Percentiles rank a stretch among this genome's conserved stretches.
Evolutionary conservation across 148 eudicot species (phyloP).

Genomic region (Rhododendron griersonianum): DNA sequence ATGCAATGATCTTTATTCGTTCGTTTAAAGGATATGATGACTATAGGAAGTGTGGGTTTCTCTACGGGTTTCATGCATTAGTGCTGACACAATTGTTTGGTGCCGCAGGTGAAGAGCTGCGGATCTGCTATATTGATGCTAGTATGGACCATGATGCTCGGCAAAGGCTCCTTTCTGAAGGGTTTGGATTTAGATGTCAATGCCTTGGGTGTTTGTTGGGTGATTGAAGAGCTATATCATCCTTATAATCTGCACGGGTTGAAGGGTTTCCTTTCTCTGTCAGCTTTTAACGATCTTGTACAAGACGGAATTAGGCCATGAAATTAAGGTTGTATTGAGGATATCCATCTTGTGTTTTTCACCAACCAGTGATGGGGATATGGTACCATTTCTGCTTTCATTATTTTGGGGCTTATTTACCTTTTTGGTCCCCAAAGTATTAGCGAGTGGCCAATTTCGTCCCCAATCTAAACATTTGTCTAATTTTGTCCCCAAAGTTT

Average conservation of each 20-base stretch:
- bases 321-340: background rate
- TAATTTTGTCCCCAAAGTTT: too few species aligned
- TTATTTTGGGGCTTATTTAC: too few species aligned
- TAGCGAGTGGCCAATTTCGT: too few species aligned
- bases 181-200: constrained; percentile 77
- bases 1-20: background rate
- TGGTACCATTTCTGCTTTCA: too few species aligned
- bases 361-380: background rate
- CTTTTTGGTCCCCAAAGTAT: too few species aligned
- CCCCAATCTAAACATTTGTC: too few species aligned
- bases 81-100: background rate
- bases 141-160: constrained; percentile 80
- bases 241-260: background rate
- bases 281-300: background rate
- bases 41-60: background rate
- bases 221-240: constrained; percentile 26
- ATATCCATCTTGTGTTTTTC: background rate
- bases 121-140: constrained; percentile 94
- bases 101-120: constrained; percentile 75
- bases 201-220: constrained; percentile 68
- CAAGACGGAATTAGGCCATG: background rate
- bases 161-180: constrained; percentile 48
- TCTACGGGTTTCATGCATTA: background rate
- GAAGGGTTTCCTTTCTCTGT: background rate
- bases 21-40: background rate